Evolutionary conservation across 352 stramenopile genomes (phyloP).

Genomic region (Peronospora destructor): DNA sequence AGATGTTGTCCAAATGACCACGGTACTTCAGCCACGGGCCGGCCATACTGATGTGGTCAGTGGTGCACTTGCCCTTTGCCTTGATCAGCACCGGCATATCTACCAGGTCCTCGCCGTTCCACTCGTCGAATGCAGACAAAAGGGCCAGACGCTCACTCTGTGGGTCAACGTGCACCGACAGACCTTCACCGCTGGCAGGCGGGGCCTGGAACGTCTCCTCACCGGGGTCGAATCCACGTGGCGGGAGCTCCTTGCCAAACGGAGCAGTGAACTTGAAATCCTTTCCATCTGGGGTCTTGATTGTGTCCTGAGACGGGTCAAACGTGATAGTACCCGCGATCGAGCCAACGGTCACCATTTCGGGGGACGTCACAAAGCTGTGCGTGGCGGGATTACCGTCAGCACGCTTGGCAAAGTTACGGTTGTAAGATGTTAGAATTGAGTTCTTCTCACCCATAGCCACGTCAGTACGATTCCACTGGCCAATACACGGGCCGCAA

Average conservation of each 20-base stretch:
- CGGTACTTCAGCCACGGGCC: conserved; percentile 92
- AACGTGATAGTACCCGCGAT: conserved; percentile 88
- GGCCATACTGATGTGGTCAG: conserved; percentile 92
- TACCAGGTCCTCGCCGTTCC: conserved; percentile 85
- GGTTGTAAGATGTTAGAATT: conserved; percentile 93
- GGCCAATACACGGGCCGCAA: conserved; percentile 90
- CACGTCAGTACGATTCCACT: conserved; percentile 90
- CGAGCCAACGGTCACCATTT: conserved; percentile 87
- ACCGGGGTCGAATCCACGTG: conserved; percentile 85
- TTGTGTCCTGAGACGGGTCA: conserved; percentile 87
- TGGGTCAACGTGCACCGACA: conserved; percentile 77
- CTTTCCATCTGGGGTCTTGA: conserved; percentile 77
- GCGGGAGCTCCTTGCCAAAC: conserved; percentile 88
- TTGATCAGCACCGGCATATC: conserved; percentile 90
- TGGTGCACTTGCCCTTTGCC: conserved; percentile 93
- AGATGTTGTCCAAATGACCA: conserved; percentile 92
- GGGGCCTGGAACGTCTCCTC: conserved; percentile 90
- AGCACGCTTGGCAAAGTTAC: conserved; percentile 93
- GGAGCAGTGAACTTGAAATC: conserved; percentile 88
- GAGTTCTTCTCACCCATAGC: conserved; percentile 88
- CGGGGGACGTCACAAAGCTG: conserved; percentile 89
- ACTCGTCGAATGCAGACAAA: conserved; percentile 83
- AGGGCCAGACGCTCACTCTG: conserved; percentile 85
- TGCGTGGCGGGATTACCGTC: conserved; percentile 91
- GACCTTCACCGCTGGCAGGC: conserved; percentile 46